Base-by-base conservation (phyloP, 2,329 filamentous ascomycete species). In the Hymenoscyphus fraxineus region DNA sequence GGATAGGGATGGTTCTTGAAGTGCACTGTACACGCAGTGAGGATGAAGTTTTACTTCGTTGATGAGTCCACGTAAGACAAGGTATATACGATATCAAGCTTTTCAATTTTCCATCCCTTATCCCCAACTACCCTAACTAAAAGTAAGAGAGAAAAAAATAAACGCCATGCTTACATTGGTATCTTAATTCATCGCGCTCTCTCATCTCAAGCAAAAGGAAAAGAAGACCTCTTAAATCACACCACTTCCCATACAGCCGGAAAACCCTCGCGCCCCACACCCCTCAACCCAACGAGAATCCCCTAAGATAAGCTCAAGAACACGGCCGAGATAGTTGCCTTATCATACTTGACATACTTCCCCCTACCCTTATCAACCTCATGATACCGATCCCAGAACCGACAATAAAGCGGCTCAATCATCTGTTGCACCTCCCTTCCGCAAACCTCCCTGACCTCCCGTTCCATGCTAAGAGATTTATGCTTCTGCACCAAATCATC, bases 281-380 rank as follows among this genome's bases (percentile, higher is more conserved):
- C 16, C 16, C 1, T 39, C 44, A 54, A 32, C 0, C 44, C 44
- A 51, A 19, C 3, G n/a, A 51, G 9, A 22, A 12, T 7, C 16
- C 22, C 13, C 19, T 31, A 64, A 44, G 51, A 60, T 64, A 74
- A 61, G 32, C 68, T 65, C 51, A 71, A 57, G 61, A 76, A 88
- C 10, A 89, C 82, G 27, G 85, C 85, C 58, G 90, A 86, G 72
- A 99, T 88, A 58, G 87, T 85, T 51, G 83, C 82, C 81, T 97
- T 97, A 80, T 97, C 93, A 76, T 97, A 98, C 80, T 96, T 97
- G 76, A 96, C 93, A 78, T 98, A 96, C 78, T 99, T 99, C 71
- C 94, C 94, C 79, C 93, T 96, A 65, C 95, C 95, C 81, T 97
- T 97, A 79, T 98, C 94, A 69, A 98, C 88, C 78, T 98, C 95